Evolutionary conservation across 257 asterid genomes (phyloP), one percentile per base, ranked within the genome.

Genomic region (Cruciata laevipes): DNA sequence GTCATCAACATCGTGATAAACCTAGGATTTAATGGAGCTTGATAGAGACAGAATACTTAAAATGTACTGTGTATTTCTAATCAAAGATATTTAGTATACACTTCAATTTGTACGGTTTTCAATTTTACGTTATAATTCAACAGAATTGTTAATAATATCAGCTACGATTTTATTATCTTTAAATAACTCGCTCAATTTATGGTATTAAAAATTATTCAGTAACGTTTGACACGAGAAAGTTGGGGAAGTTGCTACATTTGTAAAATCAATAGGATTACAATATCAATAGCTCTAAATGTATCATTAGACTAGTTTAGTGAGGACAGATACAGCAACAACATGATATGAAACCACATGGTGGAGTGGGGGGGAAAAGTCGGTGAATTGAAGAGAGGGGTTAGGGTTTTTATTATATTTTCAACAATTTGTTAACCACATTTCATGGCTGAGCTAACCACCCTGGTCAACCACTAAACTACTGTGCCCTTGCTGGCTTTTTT

Each of bases 401-500:
- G 60, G 66, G 58, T 32, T 44, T 57, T 44, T 55, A 42, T 42
- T 42, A 42, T 42, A 13, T 9, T 42, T 42, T 11, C 66, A 33
- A 67, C 53, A 38, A 65, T 61, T 69, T 69, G 77, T 73, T 66
- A 70, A 67, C 61, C 73, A 73, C 73, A 76, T 16, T 70, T 76
- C 67, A 64, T 76, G 74, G 74, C 61, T 79, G 65, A 70, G 68
- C 52, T 76, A 73, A 70, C 73, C 81, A 70, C 66, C 69, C 58
- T 70, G 78, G 81, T 80, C 84, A 80, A 76, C 81, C 81, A 76
- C 84, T 76, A 73, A 63, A 68, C 52, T 62, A 61, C 20, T 71
- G 59, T 47, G 2, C 55, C 55, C 8, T 17, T 47, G n/a, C 30
- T 27, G 30, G 1, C 30, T 27, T 27, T 27, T 47, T 35, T 63